Evolutionary conservation across 2,329 filamentous ascomycete genomes (phyloP), one percentile per base, ranked within the genome.

Genomic region (Malbranchea zuffiana): DNA sequence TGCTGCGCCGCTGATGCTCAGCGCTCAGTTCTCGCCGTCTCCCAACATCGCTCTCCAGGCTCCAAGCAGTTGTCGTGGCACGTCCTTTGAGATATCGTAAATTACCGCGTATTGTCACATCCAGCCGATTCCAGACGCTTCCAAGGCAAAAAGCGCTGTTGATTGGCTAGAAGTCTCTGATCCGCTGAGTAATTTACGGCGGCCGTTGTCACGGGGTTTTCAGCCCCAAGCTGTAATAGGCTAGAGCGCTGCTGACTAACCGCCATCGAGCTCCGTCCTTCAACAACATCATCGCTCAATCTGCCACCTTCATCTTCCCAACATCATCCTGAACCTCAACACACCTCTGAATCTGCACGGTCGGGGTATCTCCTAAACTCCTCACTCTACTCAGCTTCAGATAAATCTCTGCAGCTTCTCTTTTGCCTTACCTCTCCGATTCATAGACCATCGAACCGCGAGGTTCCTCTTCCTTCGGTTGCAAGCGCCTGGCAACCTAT

Each of bases 61-160:
- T n/a, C n/a, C n/a, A n/a, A n/a, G n/a, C n/a, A 17, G 36, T 31
- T 39, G 29, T 34, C 30, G 36, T 39, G 29, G 29, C 36, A 27
- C 23, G 28, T 13, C 4, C 20, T 12, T 5, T 6, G 10, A 23
- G 18, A n/a, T n/a, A n/a, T n/a, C n/a, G n/a, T n/a, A n/a, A n/a
- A n/a, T n/a, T n/a, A n/a, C n/a, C n/a, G n/a, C n/a, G n/a, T n/a
- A n/a, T n/a, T n/a, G n/a, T n/a, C n/a, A n/a, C 13, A 8, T 45
- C 44, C 32, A 38, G 32, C 29, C 39, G 27, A 12, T 44, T 45
- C 41, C 41, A 45, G 32, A 27, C 19, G 29, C 30, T 45, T 45
- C 44, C 36, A 40, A 24, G 17, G 17, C 24, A 7, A 10, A 8
- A 18, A 19, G 7, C 17, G 25, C 18, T 21, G 12, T 18, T 45